Base-by-base conservation (phyloP, 2,329 filamentous ascomycete genomes). In the Hypocreales sp. region DNA sequence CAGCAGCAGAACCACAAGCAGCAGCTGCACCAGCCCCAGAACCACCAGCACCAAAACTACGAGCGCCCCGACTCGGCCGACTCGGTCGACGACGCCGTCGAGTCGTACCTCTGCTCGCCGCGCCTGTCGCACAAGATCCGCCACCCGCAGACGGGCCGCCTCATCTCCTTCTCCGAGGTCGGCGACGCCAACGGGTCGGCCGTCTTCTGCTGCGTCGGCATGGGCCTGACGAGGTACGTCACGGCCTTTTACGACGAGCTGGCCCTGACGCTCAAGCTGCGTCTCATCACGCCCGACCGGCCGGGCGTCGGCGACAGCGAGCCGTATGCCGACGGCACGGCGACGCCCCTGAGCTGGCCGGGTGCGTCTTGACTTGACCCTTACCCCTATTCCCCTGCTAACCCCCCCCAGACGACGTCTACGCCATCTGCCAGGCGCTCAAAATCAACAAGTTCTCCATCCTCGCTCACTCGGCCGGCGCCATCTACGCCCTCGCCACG, bases 211-310 rank as follows among this genome's bases (percentile, higher is more conserved):
- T 98, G 90, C 44, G 84, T 98, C 3, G 90, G 90, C 13, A 98
- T 98, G 90, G 90, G 90, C 0, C 55, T 98, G 42, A 98, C 90
- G 8, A 72, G 90, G 51, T 98, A 90, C 47, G 80, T 98, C 33
- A 94, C 83, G 34, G 84, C 86, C 0, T 98, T 98, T 48, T 98
- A 95, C 46, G 90, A 98, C 48, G 90, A 98, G 50, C 61, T 98
- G 28, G 90, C 90, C 3, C 58, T 81, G 43, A 92, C 86, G 1
- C 58, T 98, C 32, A 90, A 83, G 48, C 56, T 98, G 31, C 73
- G 90, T 13, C 64, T 98, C 27, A 92, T 98, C 38, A 95, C 90
- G 1, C 79, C 87, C 5, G 90, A 98, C 50, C 72, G 90, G 28
- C 90, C 90, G 29, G 90, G 90, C 15, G 82, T 98, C 11, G 90